phyloP scores from a whole-genome alignment of 169 alveolate species.

The Babesia ovata region DNA sequence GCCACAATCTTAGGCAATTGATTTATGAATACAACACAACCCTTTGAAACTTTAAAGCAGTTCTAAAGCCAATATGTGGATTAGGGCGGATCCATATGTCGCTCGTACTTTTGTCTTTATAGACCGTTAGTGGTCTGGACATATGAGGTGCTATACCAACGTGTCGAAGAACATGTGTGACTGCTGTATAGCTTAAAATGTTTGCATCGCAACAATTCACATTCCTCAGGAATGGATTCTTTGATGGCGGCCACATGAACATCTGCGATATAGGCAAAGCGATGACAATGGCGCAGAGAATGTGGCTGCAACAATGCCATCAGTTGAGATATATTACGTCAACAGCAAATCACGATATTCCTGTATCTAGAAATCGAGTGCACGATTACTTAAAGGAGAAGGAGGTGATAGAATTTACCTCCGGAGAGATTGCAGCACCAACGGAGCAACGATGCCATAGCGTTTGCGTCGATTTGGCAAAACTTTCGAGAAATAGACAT shows the following conservation, averaged over 20 bases:
- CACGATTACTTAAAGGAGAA: constrained; percentile 39
- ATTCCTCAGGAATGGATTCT: background rate
- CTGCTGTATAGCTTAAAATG: background rate
- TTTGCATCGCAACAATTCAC: constrained; percentile 4
- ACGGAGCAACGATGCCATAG: constrained; percentile 7
- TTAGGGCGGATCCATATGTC: no score
- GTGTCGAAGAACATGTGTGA: background rate
- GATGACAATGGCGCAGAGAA: background rate
- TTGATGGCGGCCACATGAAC: background rate
- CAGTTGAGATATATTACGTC: constrained; percentile 1
- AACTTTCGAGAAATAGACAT: background rate
- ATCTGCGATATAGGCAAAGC: constrained; percentile 7
- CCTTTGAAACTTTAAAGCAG: no score
- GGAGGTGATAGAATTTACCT: background rate
- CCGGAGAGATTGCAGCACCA: background rate
- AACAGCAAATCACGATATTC: background rate
- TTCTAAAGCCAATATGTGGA: no score
- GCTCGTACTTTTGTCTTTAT: no score
- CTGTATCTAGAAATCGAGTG: background rate
- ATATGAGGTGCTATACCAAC: background rate
- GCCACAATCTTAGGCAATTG: no score
- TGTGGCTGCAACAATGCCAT: background rate
- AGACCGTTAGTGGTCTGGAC: no score
- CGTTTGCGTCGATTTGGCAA: constrained; percentile 8
- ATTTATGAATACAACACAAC: no score